Evolutionary conservation across 2,329 filamentous ascomycete species (phyloP), one percentile per base, ranked within the genome.

Genomic region (Ascochyta rabiei): DNA sequence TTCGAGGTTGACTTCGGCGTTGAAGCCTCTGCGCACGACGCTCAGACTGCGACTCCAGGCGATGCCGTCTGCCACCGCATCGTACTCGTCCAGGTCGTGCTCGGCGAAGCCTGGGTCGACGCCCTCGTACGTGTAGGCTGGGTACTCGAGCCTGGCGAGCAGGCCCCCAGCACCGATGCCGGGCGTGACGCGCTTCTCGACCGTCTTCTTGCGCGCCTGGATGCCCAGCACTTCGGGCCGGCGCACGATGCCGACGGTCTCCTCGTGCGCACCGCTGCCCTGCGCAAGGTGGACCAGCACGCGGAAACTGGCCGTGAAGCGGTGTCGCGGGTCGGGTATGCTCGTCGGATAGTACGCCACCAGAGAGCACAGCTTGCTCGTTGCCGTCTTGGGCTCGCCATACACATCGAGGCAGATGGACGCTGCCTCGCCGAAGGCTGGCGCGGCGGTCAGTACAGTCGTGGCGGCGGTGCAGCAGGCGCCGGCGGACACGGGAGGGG

Each of bases 61-160:
- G 18, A 91, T 67, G n/a, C 83, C 81, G 1, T 87, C 84, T 0
- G 82, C 82, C 3, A 89, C 77, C 9, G 81, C 78, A 59, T 91
- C 82, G 63, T 86, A 91, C 60, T 88, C 84, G 2, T 89, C 86
- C 28, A 89, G 71, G 51, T 90, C 85, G 18, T 82, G 80, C 72
- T 92, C 89, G 0, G 89, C 89, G 59, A 93, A 92, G 0, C 89
- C 89, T 0, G 84, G 76, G 45, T 84, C 76, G 0, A 75, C 83
- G 56, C 80, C 77, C 10, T 81, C 78, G 61, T 88, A 88, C 0
- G 80, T 80, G 65, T 81, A 86, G 4, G 80, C 74, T 37, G 75
- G 75, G 53, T 79, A 77, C 42, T 73, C 69, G n/a, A 79, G 71
- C 50, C 76, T 75, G 37, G 68, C 62, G 28, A 73, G 71, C 31